These are phyloP conservation scores for Leccinum imitatum DNA, from an alignment of 768 basidiomycete genomes.

Conservation along the genomic window DNA sequence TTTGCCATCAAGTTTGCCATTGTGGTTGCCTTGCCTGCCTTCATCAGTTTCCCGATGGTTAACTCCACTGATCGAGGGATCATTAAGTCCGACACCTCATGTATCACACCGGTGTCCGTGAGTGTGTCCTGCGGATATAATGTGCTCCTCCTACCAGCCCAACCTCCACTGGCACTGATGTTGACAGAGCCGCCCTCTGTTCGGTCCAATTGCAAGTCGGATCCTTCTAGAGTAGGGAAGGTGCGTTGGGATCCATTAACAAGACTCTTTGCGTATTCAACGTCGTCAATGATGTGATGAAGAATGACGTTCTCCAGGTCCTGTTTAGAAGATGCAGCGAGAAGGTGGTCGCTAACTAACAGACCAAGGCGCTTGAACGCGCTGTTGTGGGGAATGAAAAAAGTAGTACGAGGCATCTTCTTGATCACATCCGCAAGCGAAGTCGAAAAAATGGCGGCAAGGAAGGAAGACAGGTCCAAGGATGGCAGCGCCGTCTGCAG, in stretches of 20 bases:
- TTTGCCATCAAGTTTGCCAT: slow-evolving; percentile 84
- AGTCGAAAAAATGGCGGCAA: slow-evolving; percentile 87
- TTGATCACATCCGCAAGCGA: slow-evolving; percentile 71
- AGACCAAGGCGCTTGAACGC: slow-evolving; percentile 85
- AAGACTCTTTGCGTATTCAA: slow-evolving; percentile 69
- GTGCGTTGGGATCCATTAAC: slow-evolving; percentile 66
- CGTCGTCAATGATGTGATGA: slow-evolving; percentile 79
- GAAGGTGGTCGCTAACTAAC: slow-evolving; percentile 83
- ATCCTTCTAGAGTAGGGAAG: slow-evolving; percentile 82
- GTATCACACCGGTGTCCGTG: slow-evolving; percentile 88
- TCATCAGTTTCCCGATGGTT: slow-evolving; percentile 85
- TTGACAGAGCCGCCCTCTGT: slow-evolving; percentile 48
- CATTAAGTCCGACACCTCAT: slow-evolving; percentile 81
- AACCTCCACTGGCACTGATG: slow-evolving; percentile 72
- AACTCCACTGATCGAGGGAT: slow-evolving; percentile 87
- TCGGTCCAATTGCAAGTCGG: slow-evolving; percentile 70
- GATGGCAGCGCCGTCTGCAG: slow-evolving; percentile 78
- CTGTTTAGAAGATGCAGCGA: slow-evolving; percentile 70
- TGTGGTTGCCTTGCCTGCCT: slow-evolving; percentile 83
- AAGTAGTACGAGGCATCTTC: slow-evolving; percentile 65
- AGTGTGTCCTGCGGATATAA: slow-evolving; percentile 65
- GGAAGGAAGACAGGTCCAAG: slow-evolving; percentile 86
- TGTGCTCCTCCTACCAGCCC: slow-evolving; percentile 65
- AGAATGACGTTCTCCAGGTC: slow-evolving; percentile 82
- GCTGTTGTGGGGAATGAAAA: slow-evolving; percentile 85